Conservation (phyloP, 2,329 filamentous ascomycete genomes). For the Exophiala spinifera region DNA sequence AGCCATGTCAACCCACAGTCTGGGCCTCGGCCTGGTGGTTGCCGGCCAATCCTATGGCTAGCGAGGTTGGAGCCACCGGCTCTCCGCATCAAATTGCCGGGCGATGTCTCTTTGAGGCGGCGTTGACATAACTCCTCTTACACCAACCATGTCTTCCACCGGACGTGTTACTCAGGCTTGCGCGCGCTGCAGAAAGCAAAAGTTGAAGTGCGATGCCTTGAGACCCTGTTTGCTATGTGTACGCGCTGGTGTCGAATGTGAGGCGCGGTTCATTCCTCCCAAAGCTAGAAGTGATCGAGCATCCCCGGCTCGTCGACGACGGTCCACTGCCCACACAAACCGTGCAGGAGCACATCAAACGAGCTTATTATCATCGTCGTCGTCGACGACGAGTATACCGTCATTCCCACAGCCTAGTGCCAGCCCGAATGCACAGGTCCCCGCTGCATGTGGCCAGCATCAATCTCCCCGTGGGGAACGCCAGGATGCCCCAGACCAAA, state of each 20-base stretch:
- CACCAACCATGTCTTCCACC: background rate
- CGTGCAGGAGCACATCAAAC: background rate
- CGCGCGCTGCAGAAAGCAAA: conserved; percentile 27
- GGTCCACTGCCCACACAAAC: background rate
- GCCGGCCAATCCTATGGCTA: too few species aligned
- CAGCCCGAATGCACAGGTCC: background rate
- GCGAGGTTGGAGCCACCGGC: too few species aligned
- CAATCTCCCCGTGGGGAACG: background rate
- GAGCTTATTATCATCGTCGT: background rate
- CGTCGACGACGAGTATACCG: background rate
- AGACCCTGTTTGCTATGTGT: conserved; percentile 38
- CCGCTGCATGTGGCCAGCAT: background rate
- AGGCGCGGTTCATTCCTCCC: conserved; percentile 15
- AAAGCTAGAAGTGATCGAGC: conserved; percentile 2
- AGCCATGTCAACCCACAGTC: too few species aligned
- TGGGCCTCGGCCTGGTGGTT: too few species aligned
- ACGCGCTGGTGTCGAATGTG: conserved; percentile 22
- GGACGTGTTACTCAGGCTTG: conserved; percentile 20
- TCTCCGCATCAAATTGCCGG: too few species aligned
- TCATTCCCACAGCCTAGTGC: background rate
- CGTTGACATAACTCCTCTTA: too few species aligned
- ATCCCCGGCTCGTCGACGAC: background rate
- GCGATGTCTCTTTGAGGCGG: too few species aligned
- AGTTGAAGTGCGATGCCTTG: conserved; percentile 57
- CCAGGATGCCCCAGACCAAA: background rate